Evolutionary conservation across 2,329 filamentous ascomycete genomes (phyloP).

Genomic region (Cadophora malorum): DNA sequence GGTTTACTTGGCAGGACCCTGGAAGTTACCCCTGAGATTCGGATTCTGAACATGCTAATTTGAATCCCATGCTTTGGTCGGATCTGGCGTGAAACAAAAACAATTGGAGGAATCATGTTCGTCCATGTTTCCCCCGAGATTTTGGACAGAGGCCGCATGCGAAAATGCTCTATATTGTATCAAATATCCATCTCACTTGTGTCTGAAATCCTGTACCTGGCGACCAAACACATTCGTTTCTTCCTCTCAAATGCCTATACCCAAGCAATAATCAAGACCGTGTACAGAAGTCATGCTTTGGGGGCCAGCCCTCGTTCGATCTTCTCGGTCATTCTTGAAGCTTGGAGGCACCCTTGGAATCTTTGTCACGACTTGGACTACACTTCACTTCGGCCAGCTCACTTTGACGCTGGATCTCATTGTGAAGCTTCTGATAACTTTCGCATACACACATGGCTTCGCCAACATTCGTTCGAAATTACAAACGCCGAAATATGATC

Average conservation of each 20-base stretch:
- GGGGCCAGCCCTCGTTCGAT: neutral
- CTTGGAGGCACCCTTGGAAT: neutral
- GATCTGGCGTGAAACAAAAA: neutral
- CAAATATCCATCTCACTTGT: neutral
- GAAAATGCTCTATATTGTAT: neutral
- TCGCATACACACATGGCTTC: neutral
- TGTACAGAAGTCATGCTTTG: neutral
- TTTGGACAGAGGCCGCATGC: neutral
- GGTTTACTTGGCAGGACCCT: neutral
- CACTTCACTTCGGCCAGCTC: neutral
- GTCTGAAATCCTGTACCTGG: neutral
- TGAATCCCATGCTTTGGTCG: too few relatives aligned
- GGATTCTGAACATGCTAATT: too few relatives aligned
- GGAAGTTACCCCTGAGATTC: neutral
- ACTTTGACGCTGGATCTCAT: neutral
- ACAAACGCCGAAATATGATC: neutral
- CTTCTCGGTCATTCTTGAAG: neutral
- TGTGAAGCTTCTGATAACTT: neutral
- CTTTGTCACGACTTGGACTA: neutral
- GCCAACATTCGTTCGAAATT: neutral
- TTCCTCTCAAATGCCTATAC: neutral
- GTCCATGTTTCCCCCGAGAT: neutral
- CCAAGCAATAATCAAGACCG: neutral
- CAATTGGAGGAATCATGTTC: neutral
- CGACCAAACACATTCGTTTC: neutral